phyloP scores from a whole-genome alignment of 306 rosid genomes.

The Quercus wislizeni region DNA sequence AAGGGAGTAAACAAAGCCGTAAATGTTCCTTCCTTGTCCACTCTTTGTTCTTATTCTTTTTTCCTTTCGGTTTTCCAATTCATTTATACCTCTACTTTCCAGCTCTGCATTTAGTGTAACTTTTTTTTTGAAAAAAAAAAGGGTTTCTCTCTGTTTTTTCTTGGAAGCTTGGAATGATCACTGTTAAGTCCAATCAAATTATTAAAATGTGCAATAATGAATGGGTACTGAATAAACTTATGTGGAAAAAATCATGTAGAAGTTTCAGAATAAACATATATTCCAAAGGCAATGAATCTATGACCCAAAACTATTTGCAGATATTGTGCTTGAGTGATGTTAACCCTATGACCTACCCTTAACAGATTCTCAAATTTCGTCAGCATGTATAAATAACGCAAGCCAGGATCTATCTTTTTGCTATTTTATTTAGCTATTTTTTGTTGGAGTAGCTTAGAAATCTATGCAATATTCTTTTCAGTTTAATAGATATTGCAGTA shows the following conservation, averaged over 20 bases:
- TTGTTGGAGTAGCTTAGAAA: not conserved
- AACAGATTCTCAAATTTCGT: not conserved
- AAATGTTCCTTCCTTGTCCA: not conserved
- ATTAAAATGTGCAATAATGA: too few relatives aligned
- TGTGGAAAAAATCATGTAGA: not conserved
- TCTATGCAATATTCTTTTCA: not conserved
- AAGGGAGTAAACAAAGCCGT: not conserved
- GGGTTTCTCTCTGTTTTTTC: not conserved
- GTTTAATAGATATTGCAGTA: not conserved
- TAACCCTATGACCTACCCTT: not conserved
- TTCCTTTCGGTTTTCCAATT: not conserved
- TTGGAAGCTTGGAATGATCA: not conserved
- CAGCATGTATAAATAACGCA: not conserved
- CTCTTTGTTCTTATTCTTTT: not conserved
- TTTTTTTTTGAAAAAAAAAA: not conserved
- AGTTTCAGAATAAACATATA: not conserved
- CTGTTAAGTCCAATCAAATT: not conserved
- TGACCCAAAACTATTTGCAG: not conserved
- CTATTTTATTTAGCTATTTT: not conserved
- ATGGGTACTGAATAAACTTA: not conserved
- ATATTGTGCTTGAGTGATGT: not conserved
- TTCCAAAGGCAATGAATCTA: not conserved
- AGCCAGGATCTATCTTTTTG: not conserved
- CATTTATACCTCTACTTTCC: not conserved
- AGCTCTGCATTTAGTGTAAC: not conserved